These are phyloP conservation scores for Anacardium occidentale DNA, from an alignment of 345 rosid genomes.

Conservation along the genomic window DNA sequence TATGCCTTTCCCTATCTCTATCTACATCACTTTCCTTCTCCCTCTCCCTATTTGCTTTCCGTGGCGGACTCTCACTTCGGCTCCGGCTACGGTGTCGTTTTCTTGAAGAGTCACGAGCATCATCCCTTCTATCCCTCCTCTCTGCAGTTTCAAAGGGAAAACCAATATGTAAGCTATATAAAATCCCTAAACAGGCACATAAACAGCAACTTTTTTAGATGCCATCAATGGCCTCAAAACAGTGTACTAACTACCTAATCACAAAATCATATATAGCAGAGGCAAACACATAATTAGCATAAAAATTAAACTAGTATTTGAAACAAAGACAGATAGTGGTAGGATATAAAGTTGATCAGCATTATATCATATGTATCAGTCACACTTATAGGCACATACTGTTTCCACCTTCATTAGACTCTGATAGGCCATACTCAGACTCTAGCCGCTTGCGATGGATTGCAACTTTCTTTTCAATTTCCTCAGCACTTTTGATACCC, in stretches of 20 bases:
- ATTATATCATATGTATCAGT: no score
- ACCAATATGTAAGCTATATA: neutral
- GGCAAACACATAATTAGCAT: neutral
- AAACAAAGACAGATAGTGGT: neutral
- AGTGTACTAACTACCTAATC: neutral
- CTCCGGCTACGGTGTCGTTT: constrained; percentile 76
- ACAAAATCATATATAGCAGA: neutral
- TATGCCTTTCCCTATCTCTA: constrained; percentile 40
- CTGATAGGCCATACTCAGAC: constrained; percentile 66
- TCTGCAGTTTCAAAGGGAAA: constrained; percentile 40
- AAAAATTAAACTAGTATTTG: neutral
- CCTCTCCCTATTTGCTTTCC: constrained; percentile 52
- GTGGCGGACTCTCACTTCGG: constrained; percentile 69
- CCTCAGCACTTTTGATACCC: constrained; percentile 72
- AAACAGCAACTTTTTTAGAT: neutral
- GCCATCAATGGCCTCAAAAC: neutral
- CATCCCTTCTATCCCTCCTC: constrained; percentile 68
- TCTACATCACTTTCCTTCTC: constrained; percentile 42
- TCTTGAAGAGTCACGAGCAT: constrained; percentile 60
- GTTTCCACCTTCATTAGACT: constrained; percentile 41
- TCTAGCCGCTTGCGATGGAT: constrained; percentile 71
- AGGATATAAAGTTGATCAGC: neutral
- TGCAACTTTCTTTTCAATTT: constrained; percentile 87
- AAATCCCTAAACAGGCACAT: neutral
- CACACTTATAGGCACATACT: constrained; percentile 47